Base-by-base conservation (phyloP, 176 grass and related monocot species). In the Zoysia pacifica region DNA sequence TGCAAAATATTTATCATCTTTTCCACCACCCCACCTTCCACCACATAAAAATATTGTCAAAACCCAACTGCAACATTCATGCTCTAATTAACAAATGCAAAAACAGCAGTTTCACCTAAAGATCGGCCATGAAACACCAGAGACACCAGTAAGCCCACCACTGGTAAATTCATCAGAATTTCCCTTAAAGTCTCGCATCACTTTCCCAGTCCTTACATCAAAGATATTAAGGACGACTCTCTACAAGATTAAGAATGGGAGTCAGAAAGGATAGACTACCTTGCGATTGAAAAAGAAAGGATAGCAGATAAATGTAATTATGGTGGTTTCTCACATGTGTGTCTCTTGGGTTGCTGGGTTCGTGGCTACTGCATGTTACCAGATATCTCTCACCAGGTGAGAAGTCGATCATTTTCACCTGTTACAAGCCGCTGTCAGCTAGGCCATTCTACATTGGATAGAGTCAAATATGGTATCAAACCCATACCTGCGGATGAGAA, bases 341-440 rank as follows among this genome's bases (percentile, higher is more conserved):
- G 20, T 94, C 94, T 44, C 87, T 86, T 62, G 94, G 94, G 73
- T 97, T 97, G 87, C 89, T 97, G 54, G 94, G 94, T 63, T 97
- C 91, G 42, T 94, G 91, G 67, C 94, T 97, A 80, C 94, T 97
- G 65, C 92, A 97, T 61, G 91, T 94, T 15, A 97, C 44, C 52
- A 97, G 80, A 73, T 83, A 97, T 60, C 82, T 97, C 82, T 97
- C 94, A 18, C 91, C 80, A 80, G 94, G 91, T 79, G 91, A 97
- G 68, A 97, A 94, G 85, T 97, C 94, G 68, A 97, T 94, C 66
- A 91, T 69, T 88, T 94, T 97, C 16, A 97, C 87, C 94, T 97
- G 83, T 84, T 72, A 83, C 1, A 87, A 43, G 49, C 38, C 81
- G 62, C 37, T 87, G 79, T 85, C 43, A 93, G 73, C 18, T 38